phyloP scores from a whole-genome alignment of 371 early-diverging fungal genomes.

The Lichtheimia corymbifera region DNA sequence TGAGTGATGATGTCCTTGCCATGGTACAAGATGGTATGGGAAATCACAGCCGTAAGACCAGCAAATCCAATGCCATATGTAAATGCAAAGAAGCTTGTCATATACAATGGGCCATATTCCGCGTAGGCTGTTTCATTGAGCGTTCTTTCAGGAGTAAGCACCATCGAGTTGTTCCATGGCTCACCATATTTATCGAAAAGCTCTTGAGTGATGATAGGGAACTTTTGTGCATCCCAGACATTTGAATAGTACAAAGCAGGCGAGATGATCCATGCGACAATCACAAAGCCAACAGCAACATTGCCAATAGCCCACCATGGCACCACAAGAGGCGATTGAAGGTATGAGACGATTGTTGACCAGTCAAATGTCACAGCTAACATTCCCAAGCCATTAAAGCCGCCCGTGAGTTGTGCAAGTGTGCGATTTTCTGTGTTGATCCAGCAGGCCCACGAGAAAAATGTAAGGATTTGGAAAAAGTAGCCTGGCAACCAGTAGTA shows the following conservation, averaged over 20 bases:
- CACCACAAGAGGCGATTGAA: constrained; percentile 71
- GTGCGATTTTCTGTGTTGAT: constrained; percentile 56
- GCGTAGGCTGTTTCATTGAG: constrained; percentile 66
- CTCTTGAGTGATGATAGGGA: constrained; percentile 58
- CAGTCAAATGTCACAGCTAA: constrained; percentile 75
- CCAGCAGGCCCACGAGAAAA: constrained; percentile 77
- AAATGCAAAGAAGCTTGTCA: constrained; percentile 57
- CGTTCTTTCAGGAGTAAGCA: constrained; percentile 55
- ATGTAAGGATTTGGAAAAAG: constrained; percentile 68
- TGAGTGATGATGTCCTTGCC: constrained; percentile 62
- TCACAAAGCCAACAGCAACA: constrained; percentile 65
- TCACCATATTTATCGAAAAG: constrained; percentile 51
- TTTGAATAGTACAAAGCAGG: constrained; percentile 74
- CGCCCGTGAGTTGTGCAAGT: constrained; percentile 57
- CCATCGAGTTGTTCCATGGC: constrained; percentile 53
- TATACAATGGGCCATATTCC: constrained; percentile 72
- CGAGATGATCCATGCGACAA: constrained; percentile 75
- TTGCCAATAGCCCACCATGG: constrained; percentile 77
- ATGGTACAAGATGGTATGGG: constrained; percentile 65
- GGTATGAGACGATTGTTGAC: constrained; percentile 67
- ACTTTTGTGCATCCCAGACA: constrained; percentile 61
- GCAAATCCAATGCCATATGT: constrained; percentile 68
- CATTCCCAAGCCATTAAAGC: constrained; percentile 68
- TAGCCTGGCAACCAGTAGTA: constrained; percentile 83
- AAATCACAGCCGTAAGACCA: constrained; percentile 63